Base-by-base conservation (phyloP, 2,329 filamentous ascomycete species). In the Chrysoporthe cubensis region DNA sequence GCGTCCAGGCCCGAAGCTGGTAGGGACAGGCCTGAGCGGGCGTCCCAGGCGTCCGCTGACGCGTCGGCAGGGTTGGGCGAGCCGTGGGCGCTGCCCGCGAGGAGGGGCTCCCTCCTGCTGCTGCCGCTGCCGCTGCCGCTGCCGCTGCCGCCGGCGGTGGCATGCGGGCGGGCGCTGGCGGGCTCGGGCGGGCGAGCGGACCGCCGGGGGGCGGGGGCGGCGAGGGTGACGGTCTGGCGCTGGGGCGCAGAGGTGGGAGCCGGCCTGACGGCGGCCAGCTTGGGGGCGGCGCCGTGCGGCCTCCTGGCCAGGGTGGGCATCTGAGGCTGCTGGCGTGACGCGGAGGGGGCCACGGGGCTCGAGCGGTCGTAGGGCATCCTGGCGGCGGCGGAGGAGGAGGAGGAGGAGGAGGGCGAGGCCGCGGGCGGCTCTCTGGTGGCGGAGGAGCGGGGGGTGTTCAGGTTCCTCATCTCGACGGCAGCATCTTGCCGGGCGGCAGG, bases 231-330 rank as follows among this genome's bases (percentile, higher is more conserved):
- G 14, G 76, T 73, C 54, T 71, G 74, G 43, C 71, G 78, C 63
- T 75, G 71, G 21, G 70, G 58, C 61, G 66, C 54, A 26, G 54
- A 58, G 7, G 63, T 42, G 11, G 63, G 32, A 9, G 56, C 32
- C 3, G 67, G 60, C 43, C 69, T 60, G 8, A 70, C 62, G 66
- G 80, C 74, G 37, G 86, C 84, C 64, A 88, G 82, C 79, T 89
- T 88, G 71, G 85, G 83, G 2, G 83, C 87, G 74, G 87, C 73
- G 65, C 85, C 73, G 65, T 85, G 85, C 43, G 80, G 73, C 73
- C 78, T 77, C 85, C 89, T 84, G 73, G 85, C 82, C 59, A 94
- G 87, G 68, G 88, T 86, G 64, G 92, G 91, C 81, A 90, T 90
- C 75, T 91, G 84, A 52, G 89, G 87, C 76, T 84, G 84, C 72